Evolutionary conservation across 805 yeast species (phyloP), one percentile per base, ranked within the genome.

Genomic region (Yarrowia hollandica): DNA sequence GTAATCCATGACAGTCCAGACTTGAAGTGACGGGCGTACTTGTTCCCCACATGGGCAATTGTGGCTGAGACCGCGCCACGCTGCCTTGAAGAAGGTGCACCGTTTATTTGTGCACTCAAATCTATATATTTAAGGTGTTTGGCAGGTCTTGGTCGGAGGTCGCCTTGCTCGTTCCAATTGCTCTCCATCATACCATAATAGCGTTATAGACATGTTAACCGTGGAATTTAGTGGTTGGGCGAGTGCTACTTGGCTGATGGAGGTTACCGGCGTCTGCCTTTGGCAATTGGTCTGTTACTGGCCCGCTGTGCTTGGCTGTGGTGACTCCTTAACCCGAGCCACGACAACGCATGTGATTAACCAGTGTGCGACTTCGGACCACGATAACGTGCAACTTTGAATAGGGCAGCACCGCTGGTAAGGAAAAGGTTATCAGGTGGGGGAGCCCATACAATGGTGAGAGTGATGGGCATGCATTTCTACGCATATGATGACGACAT

Each of bases 361-460:
- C 30, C 46, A 18, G 28, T n/a, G 42, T 38, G 48, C 48, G 48
- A 41, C 48, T 25, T 26, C 33, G 23, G 33, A 26, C 48, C 48
- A 41, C 48, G 48, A 41, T 41, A 41, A 41, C 48, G 48, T 39
- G 48, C 48, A 41, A 41, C 48, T 41, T 41, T 41, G 48, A 41
- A 41, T 41, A 33, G 48, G 48, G 48, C 48, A 41, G 48, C 48
- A 25, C 16, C 21, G 33, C 23, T n/a, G n/a, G n/a, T 25, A 12
- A 41, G 33, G n/a, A n/a, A 41, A 41, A 41, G 48, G 48, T 41
- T 41, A 41, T 41, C 48, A 41, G 33, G 48, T 18, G 48, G 48
- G 48, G 31, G 41, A 35, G 31, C 12, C 33, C 48, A 26, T 16
- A 25, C 46, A 39, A 39, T 23, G 46, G 31, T 23, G 18, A 26